Base-by-base conservation (phyloP, 441 rosid species). In the Bocquillonia castaneifolia region DNA sequence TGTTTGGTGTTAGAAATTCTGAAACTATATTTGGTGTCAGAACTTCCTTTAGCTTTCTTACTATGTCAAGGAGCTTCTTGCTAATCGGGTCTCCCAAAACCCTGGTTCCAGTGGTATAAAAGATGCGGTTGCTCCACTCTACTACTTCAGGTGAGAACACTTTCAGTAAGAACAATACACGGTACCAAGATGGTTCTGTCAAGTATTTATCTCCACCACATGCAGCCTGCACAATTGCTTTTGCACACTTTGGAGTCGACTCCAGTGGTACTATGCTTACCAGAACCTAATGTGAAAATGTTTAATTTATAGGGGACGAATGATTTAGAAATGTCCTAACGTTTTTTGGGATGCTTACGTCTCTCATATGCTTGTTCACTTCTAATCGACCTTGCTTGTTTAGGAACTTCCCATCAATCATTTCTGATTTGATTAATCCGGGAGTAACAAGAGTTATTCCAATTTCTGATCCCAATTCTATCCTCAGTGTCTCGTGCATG, bases 121-220 rank as follows among this genome's bases (percentile, higher is more conserved):
- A 44, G 42, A 76, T 48, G 26, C 77, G 69, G 70, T 36, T 69
- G n/a, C 56, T 56, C 81, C 82, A 76, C 57, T 79, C 84, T 18
- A 78, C 20, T 1, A 73, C 32, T 31, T 83, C 88, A 1, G 83
- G 85, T 60, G 72, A 73, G 31, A 87, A 71, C 42, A 65, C 76
- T 77, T 73, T 79, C 77, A 77, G 79, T 28, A 50, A 62, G 29
- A 73, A 71, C 3, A 63, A n/a, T n/a, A 68, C 28, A 68, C 59
- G 42, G 64, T 77, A 25, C 85, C 88, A 81, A 14, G 79, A 26
- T 10, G 90, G 88, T 65, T 63, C 76, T 20, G 74, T 76, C 73
- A 74, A 15, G 80, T 74, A 64, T 59, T 59, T 72, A 17, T 83
- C 84, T 25, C 85, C 83, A 0, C 80, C 67, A 72, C 86, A 75